Evolutionary conservation across 2,329 filamentous ascomycete genomes (phyloP), one percentile per base, ranked within the genome.

Genomic region (Mariannaea sp.): DNA sequence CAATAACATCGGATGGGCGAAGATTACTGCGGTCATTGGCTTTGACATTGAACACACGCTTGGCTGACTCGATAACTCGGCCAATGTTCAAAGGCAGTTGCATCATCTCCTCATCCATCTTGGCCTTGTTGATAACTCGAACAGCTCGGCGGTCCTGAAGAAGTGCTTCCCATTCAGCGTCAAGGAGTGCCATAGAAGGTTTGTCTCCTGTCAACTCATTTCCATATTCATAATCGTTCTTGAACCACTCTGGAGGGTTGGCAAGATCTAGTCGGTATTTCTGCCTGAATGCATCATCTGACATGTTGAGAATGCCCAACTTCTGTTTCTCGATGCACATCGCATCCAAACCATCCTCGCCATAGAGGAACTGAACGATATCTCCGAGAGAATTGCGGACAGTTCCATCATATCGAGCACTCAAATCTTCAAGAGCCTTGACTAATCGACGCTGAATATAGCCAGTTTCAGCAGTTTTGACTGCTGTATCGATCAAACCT

Each of bases 361-460:
- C 94, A 63, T 99, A 99, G 56, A 97, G 81, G 77, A 99, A 99
- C 69, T 99, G 93, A 49, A 99, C 87, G 58, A 99, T 89, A 66
- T 99, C 95, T 39, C 94, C 94, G 38, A 97, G 81, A 2, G 94
- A 99, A 74, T 99, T 99, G 55, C 94, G 88, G 22, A 99, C 92
- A 5, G 94, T 99, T 58, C 93, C 93, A 66, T 99, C 94, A 70
- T 99, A 99, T 69, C 95, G 95, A 55, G 93, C 92, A 79, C 93
- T 96, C 47, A 97, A 88, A 72, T 99, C 94, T 80, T 99, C 94
- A 3, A 99, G 83, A 9, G 95, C 95, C 76, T 99, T 99, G 68
- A 99, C 94, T 39, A 99, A 83, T 80, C 95, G 92, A 76, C 94
- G 90, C 75, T 99, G 95, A 61, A 99, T 99, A 73, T 99, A 99